Base-by-base conservation (phyloP, 129 eudicot genomes). In the Escallonia rubra region DNA sequence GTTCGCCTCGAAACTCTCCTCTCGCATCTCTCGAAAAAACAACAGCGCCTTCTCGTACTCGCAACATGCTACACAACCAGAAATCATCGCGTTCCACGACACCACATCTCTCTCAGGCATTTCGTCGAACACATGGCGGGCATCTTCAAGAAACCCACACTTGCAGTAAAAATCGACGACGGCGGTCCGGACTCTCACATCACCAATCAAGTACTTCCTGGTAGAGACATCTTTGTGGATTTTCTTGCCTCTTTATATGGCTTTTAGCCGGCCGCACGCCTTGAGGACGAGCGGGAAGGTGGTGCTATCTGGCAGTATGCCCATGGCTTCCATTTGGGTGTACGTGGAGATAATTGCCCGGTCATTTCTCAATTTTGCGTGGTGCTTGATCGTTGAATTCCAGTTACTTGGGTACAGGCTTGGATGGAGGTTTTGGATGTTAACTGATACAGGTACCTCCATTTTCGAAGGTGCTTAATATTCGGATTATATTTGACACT, bases 21-120 rank as follows among this genome's bases (percentile, higher is more conserved):
- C 69, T 72, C 73, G 77, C 81, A 86, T 86, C 63, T 16, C 43
- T 48, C 40, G 43, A 71, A 80, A 74, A 72, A 76, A 74, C 66
- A 43, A 6, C 14, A 86, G 3, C 8, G 81, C 86, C 65, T 68
- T 60, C 50, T 40, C 68, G 72, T 63, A 80, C 62, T 72, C 74
- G 34, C 40, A 55, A 59, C 84, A 86, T 43, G 67, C 60, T 48
- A 85, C 87, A 78, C 70, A 82, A 56, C 92, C 83, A 41, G 76
- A 79, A 64, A 86, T 80, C 88, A 86, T 82, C 11, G 86, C 81
- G 43, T 86, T 86, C 88, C 92, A 86, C 9, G 85, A 79, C 11
- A 82, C 84, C 34, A 86, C 63, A 69, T 86, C 88, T 77, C 88
- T 82, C 8, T 77, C 76, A 53, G 76, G 2, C 83, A 76, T 86